These are phyloP conservation scores for Psidium guajava DNA, from an alignment of 345 rosid species.

Conservation along the genomic window DNA sequence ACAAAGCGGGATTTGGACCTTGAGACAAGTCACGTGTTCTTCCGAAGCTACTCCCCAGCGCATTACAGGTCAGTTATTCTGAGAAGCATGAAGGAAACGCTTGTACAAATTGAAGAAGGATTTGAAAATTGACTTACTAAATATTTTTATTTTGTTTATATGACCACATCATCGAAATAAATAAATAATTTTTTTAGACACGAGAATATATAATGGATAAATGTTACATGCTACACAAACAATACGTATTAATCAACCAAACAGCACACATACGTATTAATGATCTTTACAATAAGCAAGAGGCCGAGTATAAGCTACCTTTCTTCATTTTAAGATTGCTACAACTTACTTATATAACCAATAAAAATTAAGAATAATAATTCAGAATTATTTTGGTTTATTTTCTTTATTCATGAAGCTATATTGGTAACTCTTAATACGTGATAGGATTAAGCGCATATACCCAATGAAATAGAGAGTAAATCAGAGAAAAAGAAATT, in stretches of 20 bases:
- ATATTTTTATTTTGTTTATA: neutral
- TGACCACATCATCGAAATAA: neutral
- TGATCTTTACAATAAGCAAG: neutral
- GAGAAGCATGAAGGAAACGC: neutral
- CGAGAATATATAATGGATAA: neutral
- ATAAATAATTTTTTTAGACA: no score
- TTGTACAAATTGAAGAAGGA: neutral
- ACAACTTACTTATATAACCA: neutral
- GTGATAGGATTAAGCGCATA: no score
- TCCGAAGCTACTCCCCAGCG: conserved; percentile 68
- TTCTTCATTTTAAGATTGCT: neutral
- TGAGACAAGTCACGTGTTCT: conserved; percentile 41
- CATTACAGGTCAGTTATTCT: conserved; percentile 54
- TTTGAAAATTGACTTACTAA: neutral
- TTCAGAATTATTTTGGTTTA: neutral
- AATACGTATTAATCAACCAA: neutral
- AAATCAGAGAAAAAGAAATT: no score
- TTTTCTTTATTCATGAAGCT: neutral
- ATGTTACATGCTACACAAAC: neutral
- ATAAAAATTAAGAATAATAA: neutral
- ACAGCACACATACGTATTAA: neutral
- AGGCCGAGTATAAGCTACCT: neutral
- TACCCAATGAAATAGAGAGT: no score
- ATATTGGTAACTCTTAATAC: neutral
- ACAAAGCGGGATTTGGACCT: conserved; percentile 30